These are phyloP conservation scores for Oryza coarctata DNA, from an alignment of 176 grass and related monocot species.

Conservation along the genomic window DNA sequence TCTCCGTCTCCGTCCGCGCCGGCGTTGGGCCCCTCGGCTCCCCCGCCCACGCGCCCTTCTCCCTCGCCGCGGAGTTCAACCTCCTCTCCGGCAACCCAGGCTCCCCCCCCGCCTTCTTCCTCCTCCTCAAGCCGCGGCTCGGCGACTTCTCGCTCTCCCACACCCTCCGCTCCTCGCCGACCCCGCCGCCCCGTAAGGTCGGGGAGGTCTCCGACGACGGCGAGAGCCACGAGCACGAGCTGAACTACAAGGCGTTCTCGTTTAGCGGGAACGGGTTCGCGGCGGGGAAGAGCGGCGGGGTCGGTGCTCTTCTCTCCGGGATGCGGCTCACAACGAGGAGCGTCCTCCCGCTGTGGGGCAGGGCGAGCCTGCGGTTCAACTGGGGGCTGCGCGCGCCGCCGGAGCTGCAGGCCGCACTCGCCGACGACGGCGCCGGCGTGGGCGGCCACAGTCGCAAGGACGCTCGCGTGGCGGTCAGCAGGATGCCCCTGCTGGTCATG, in stretches of 20 bases:
- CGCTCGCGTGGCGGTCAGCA: slow-evolving; percentile 36
- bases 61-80: slow-evolving; percentile 77
- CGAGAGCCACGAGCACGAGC: background rate
- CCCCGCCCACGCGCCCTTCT: slow-evolving; percentile 54
- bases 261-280: slow-evolving; percentile 51
- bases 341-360: slow-evolving; percentile 60
- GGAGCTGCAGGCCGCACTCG: slow-evolving; percentile 37
- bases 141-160: slow-evolving; percentile 79
- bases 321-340: slow-evolving; percentile 68
- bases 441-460: background rate
- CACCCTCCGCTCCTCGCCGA: slow-evolving; percentile 36
- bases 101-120: slow-evolving; percentile 62
- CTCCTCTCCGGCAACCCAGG: slow-evolving; percentile 28
- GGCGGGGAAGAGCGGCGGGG: slow-evolving; percentile 28
- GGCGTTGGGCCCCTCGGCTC: slow-evolving; percentile 66
- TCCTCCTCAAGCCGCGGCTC: slow-evolving; percentile 67
- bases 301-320: slow-evolving; percentile 57
- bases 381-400: slow-evolving; percentile 75
- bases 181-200: slow-evolving; percentile 22
- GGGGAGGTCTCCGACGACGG: slow-evolving; percentile 22
- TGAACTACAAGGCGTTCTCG: slow-evolving; percentile 30
- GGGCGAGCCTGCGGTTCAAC: slow-evolving; percentile 61
- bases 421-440: background rate
- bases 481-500: slow-evolving; percentile 81
- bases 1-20: slow-evolving; percentile 63